These are phyloP conservation scores for Neopestalotiopsis sp. DNA, from an alignment of 2,329 filamentous ascomycete species.

Conservation along the genomic window DNA sequence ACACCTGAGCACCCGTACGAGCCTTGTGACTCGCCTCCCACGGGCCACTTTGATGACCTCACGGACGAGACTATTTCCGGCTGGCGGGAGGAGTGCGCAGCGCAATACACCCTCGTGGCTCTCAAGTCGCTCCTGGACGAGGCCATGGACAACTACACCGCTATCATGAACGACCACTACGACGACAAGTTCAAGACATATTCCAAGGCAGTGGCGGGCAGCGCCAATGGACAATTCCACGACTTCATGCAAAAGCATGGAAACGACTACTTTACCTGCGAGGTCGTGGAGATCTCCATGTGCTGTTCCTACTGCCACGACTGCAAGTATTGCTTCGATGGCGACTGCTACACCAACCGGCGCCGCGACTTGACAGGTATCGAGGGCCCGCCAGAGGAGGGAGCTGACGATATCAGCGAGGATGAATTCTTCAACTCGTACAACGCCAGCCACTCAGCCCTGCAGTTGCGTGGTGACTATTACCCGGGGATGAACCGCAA, in stretches of 20 bases:
- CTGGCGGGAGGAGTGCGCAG: background rate
- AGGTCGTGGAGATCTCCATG: conserved; percentile 18
- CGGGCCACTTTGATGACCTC: background rate
- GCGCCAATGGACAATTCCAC: conserved; percentile 13
- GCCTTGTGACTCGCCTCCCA: background rate
- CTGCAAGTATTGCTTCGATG: conserved; percentile 16
- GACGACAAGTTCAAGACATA: conserved; percentile 32
- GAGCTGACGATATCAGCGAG: too few species aligned
- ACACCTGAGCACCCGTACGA: background rate
- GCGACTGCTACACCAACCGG: conserved; percentile 8
- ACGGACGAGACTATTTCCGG: background rate
- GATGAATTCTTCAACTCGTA: too few species aligned
- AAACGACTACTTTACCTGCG: conserved; percentile 27
- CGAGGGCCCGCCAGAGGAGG: too few species aligned
- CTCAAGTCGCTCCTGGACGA: background rate
- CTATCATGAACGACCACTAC: conserved; percentile 28
- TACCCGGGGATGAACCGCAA: background rate
- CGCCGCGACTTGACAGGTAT: too few species aligned
- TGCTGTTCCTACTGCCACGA: conserved; percentile 6
- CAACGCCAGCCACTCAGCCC: too few species aligned
- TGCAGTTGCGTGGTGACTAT: background rate
- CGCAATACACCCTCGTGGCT: conserved; percentile 20
- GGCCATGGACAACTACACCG: conserved; percentile 22
- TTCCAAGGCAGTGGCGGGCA: conserved; percentile 21
- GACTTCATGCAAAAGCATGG: conserved; percentile 28